Percentiles rank a stretch among this genome's conserved stretches.
Conservation (phyloP, 2,329 filamentous ascomycete genomes). For the Allantophomopsis lycopodina region DNA sequence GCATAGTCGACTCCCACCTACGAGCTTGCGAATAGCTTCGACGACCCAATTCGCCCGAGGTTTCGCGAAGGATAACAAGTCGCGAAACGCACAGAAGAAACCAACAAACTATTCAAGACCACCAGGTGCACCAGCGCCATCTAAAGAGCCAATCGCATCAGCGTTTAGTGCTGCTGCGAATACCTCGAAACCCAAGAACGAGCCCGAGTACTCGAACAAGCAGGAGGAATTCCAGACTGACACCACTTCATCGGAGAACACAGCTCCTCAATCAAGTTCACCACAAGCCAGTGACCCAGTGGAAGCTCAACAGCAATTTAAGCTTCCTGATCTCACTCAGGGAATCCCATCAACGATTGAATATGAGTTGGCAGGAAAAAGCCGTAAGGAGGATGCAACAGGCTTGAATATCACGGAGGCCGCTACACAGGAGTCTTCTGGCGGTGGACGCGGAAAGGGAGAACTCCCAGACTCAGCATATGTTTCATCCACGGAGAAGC, state of each 20-base stretch:
- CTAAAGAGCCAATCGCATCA: too few species aligned
- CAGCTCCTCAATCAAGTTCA: conserved; percentile 14
- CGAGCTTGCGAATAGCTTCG: conserved; percentile 19
- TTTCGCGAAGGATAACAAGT: conserved; percentile 25
- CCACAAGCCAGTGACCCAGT: conserved; percentile 21
- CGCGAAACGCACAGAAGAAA: conserved; percentile 13
- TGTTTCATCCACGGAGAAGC: conserved; percentile 78
- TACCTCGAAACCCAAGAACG: conserved; percentile 5
- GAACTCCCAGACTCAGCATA: conserved; percentile 71
- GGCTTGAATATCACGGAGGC: conserved; percentile 36
- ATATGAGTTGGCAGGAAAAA: conserved; percentile 44
- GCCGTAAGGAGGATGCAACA: conserved; percentile 11
- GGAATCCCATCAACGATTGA: conserved; percentile 87
- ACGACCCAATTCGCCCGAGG: conserved; percentile 26
- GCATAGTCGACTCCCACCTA: conserved; percentile 2
- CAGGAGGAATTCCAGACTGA: conserved; percentile 19
- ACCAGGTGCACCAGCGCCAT: conserved; percentile 7
- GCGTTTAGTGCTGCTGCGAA: background rate
- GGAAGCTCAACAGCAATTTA: conserved; percentile 33
- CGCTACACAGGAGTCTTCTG: conserved; percentile 27
- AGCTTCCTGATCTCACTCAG: conserved; percentile 82
- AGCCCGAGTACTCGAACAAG: conserved; percentile 8
- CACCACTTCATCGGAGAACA: conserved; percentile 20
- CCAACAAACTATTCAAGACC: conserved; percentile 9
- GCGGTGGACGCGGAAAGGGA: conserved; percentile 39